phyloP scores from a whole-genome alignment of 2,329 filamentous ascomycete species.

The Aureobasidium subglaciale region DNA sequence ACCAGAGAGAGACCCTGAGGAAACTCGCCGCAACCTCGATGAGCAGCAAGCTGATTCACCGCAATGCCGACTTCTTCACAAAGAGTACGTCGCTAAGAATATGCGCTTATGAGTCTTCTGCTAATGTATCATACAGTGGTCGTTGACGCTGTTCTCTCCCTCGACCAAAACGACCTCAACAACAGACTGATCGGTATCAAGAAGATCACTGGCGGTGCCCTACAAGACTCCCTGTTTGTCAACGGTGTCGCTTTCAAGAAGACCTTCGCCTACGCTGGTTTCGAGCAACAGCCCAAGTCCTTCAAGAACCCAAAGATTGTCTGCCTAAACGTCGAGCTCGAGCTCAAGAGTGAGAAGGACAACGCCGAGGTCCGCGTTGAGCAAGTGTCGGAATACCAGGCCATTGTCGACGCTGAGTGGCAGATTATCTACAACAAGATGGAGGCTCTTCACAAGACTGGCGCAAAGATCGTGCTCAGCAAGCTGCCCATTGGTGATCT shows the following conservation, averaged over 20 bases:
- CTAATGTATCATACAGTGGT: constrained; percentile 60
- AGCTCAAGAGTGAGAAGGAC: constrained; percentile 98
- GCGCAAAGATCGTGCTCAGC: constrained; percentile 93
- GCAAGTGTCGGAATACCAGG: constrained; percentile 98
- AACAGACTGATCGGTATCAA: constrained; percentile 97
- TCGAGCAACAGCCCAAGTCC: constrained; percentile 96
- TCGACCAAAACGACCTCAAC: constrained; percentile 95
- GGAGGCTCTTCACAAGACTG: constrained; percentile 86
- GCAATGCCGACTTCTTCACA: constrained; percentile 94
- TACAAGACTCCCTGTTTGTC: constrained; percentile 93
- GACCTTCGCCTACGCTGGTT: constrained; percentile 97
- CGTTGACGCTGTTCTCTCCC: constrained; percentile 87
- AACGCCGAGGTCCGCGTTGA: constrained; percentile 97
- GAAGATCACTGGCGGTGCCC: constrained; percentile 92
- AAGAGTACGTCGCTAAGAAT: constrained; percentile 59
- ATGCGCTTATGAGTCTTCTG: not conserved
- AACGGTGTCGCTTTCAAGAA: constrained; percentile 99
- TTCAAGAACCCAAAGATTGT: constrained; percentile 95
- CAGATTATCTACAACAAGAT: constrained; percentile 99
- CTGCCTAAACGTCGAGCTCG: constrained; percentile 94
- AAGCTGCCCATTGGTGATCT: constrained; percentile 96
- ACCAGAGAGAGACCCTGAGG: constrained; percentile 76
- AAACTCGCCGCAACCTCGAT: constrained; percentile 94
- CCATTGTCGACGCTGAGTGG: constrained; percentile 98
- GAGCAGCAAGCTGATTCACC: constrained; percentile 99